Conservation (phyloP, 192 early-diverging fungal genomes). For the Geranomyces michiganensis region DNA sequence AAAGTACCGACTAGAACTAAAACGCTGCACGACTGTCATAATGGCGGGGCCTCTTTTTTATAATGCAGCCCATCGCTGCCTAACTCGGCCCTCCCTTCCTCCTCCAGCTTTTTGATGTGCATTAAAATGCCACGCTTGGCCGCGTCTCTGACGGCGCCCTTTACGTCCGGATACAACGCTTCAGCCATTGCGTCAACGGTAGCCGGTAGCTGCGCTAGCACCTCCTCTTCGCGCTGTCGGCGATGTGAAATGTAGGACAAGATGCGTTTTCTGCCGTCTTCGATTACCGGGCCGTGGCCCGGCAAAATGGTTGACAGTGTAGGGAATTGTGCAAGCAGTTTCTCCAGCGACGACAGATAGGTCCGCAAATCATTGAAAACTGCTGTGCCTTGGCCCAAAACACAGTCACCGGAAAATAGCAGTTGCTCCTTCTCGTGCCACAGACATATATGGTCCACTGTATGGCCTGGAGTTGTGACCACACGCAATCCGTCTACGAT, state of each 20-base stretch:
- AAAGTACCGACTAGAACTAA: too few species aligned
- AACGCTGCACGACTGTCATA: too few species aligned
- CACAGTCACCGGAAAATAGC: conserved; percentile 79
- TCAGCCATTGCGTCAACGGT: neutral
- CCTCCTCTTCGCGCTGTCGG: conserved; percentile 72
- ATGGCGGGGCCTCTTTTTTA: too few species aligned
- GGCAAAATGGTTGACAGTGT: conserved; percentile 54
- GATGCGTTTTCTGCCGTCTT: conserved; percentile 64
- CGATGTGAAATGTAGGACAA: conserved; percentile 79
- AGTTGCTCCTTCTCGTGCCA: conserved; percentile 63
- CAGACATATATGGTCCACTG: conserved; percentile 76
- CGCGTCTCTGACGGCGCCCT: neutral
- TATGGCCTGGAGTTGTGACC: conserved; percentile 81
- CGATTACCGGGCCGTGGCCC: conserved; percentile 78
- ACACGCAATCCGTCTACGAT: neutral
- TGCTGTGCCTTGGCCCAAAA: conserved; percentile 79
- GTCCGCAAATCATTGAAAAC: conserved; percentile 73
- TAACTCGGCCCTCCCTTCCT: neutral
- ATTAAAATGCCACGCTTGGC: conserved; percentile 5
- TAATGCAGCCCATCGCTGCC: conserved; percentile 1
- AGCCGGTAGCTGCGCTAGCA: conserved; percentile 36
- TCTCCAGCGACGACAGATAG: conserved; percentile 70
- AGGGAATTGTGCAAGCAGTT: conserved; percentile 48
- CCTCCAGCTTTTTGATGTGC: conserved; percentile 10
- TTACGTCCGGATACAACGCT: conserved; percentile 5